phyloP scores from a whole-genome alignment of 805 yeast species.

The Metschnikowia baotianmanensis region DNA sequence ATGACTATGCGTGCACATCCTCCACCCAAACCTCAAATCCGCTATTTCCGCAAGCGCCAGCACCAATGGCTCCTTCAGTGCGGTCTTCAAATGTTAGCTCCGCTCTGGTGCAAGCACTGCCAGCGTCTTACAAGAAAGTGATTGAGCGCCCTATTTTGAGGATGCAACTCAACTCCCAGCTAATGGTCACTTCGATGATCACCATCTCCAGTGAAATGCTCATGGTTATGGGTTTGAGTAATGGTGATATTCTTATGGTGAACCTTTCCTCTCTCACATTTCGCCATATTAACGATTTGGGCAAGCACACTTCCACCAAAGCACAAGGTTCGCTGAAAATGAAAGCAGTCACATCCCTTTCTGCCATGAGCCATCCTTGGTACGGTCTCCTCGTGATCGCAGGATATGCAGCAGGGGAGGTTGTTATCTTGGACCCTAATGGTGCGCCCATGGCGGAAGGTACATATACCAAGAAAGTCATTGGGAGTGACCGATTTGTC shows the following conservation, averaged over 20 bases:
- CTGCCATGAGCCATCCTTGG: conserved; percentile 27
- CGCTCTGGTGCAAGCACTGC: conserved; percentile 10
- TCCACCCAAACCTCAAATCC: conserved; percentile 22
- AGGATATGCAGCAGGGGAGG: conserved; percentile 18
- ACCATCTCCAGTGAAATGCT: conserved; percentile 42
- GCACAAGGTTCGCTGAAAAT: conserved; percentile 18
- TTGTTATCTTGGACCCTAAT: conserved; percentile 17
- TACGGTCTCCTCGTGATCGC: conserved; percentile 50
- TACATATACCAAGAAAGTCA: conserved; percentile 18
- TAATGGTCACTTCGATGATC: conserved; percentile 41
- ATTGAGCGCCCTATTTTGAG: conserved; percentile 47
- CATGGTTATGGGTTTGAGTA: conserved; percentile 57
- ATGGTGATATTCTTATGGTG: conserved; percentile 65
- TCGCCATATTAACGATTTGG: conserved; percentile 50
- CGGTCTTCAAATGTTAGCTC: conserved; percentile 15
- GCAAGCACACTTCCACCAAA: conserved; percentile 13
- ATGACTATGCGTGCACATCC: conserved; percentile 24
- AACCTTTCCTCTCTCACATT: conserved; percentile 47
- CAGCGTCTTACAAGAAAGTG: conserved; percentile 27
- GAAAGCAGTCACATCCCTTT: conserved; percentile 24
- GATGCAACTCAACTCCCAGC: conserved; percentile 32
- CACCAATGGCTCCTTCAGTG: conserved; percentile 1
- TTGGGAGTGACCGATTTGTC: conserved; percentile 28
- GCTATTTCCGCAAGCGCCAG: conserved; percentile 16
- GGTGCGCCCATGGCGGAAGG: conserved; percentile 7